Conservation (phyloP, 2,329 filamentous ascomycete species). For the Fusarium ambrosium region DNA sequence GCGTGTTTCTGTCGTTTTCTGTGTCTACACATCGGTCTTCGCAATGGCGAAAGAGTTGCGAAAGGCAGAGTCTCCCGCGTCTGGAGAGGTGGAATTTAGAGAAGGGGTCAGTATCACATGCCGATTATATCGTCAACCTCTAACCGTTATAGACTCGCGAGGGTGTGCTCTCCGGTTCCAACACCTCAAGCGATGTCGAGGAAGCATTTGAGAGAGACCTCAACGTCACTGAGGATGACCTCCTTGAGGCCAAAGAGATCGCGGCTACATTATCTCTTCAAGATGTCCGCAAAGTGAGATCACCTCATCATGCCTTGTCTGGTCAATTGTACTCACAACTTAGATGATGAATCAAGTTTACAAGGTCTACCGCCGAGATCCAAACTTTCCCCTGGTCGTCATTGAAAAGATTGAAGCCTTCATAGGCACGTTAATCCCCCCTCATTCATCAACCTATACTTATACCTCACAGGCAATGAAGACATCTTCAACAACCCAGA, state of each 20-base stretch:
- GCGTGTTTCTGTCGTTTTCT: not conserved
- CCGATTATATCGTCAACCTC: too few species aligned
- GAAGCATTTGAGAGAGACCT: constrained; percentile 39
- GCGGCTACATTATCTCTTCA: constrained; percentile 53
- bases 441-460: not conserved
- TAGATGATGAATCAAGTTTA: constrained; percentile 54
- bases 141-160: not conserved
- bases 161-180: not conserved
- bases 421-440: constrained; percentile 45
- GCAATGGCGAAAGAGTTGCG: constrained; percentile 12
- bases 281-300: constrained; percentile 49
- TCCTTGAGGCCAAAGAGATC: constrained; percentile 58
- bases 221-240: constrained; percentile 58
- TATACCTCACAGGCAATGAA: constrained; percentile 42
- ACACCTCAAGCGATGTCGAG: not conserved
- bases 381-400: constrained; percentile 54
- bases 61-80: constrained; percentile 2
- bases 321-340: not conserved
- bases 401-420: constrained; percentile 55
- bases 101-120: constrained; percentile 17
- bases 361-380: constrained; percentile 53
- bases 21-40: not conserved
- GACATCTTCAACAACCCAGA: constrained; percentile 54
- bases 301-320: accelerated
- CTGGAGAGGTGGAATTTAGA: not conserved